Percentiles rank a stretch among this genome's conserved stretches.
phyloP scores from a whole-genome alignment of 345 rosid species.

The Populus nigra region DNA sequence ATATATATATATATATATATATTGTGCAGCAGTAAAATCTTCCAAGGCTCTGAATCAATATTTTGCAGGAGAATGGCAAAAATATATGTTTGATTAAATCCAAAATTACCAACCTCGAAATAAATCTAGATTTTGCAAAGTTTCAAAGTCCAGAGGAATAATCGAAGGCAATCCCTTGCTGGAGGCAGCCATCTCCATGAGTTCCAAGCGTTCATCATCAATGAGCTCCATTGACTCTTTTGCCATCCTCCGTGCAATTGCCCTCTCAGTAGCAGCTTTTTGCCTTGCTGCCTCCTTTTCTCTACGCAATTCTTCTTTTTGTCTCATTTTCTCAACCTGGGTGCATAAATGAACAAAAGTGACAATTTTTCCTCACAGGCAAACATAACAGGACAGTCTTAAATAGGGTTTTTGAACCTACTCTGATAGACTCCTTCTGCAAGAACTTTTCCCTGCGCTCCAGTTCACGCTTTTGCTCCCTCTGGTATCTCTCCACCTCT shows the following conservation, averaged over 20 bases:
- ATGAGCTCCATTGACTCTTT: constrained; percentile 80
- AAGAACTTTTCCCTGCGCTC: constrained; percentile 85
- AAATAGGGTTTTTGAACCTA: constrained; percentile 25
- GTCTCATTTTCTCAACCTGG: constrained; percentile 82
- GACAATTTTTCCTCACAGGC: neutral
- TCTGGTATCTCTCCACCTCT: constrained; percentile 75
- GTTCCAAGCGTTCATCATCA: constrained; percentile 87
- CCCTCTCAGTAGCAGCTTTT: constrained; percentile 87
- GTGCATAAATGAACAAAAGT: neutral
- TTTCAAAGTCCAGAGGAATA: constrained; percentile 64
- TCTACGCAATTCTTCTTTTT: constrained; percentile 77
- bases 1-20: too few species aligned
- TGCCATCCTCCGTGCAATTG: constrained; percentile 82
- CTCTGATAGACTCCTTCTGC: constrained; percentile 82
- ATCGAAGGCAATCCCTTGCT: constrained; percentile 66
- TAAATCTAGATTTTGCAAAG: constrained; percentile 65
- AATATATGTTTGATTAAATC: neutral
- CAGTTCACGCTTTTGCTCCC: constrained; percentile 82
- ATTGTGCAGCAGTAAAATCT: neutral
- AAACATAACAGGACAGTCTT: neutral
- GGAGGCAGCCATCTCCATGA: constrained; percentile 79
- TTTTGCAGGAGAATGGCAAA: neutral
- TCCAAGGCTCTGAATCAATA: neutral
- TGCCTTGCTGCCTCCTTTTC: constrained; percentile 77
- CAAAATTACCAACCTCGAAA: constrained; percentile 56